Conservation (phyloP, 805 yeast genomes). For the Barnettozyma sp. region DNA sequence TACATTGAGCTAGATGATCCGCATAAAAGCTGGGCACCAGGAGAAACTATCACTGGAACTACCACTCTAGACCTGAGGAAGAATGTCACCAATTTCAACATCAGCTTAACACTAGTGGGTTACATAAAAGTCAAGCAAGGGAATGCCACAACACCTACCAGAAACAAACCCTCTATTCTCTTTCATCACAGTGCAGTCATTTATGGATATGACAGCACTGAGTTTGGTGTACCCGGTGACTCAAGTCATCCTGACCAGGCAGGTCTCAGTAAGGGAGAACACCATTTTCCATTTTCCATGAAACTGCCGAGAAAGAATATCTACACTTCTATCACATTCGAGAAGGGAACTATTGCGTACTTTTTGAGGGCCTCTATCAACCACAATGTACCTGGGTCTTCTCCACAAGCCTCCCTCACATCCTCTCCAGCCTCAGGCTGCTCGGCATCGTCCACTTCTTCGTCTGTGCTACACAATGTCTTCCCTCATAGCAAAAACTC, state of each 20-base stretch:
- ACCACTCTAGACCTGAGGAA: slow-evolving; percentile 49
- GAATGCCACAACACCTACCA: slow-evolving; percentile 41
- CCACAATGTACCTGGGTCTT: slow-evolving; percentile 14
- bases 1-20: slow-evolving; percentile 68
- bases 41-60: slow-evolving; percentile 65
- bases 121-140: slow-evolving; percentile 45
- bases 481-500: slow-evolving; percentile 20
- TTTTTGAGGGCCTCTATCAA: slow-evolving; percentile 41
- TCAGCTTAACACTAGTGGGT: slow-evolving; percentile 51
- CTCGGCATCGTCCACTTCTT: slow-evolving; percentile 16
- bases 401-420: slow-evolving; percentile 15
- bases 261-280: slow-evolving; percentile 76
- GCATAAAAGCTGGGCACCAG: slow-evolving; percentile 72
- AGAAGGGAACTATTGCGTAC: slow-evolving; percentile 76
- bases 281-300: slow-evolving; percentile 79
- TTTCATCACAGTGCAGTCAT: slow-evolving; percentile 53
- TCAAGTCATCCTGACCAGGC: slow-evolving; percentile 15
- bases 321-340: slow-evolving; percentile 72
- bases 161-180: slow-evolving; percentile 45
- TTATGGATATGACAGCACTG: slow-evolving; percentile 40
- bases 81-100: slow-evolving; percentile 45
- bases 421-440: slow-evolving; percentile 19
- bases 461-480: slow-evolving; percentile 9
- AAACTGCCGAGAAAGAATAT: slow-evolving; percentile 70
- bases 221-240: slow-evolving; percentile 4